Evolutionary conservation across 208 protist species (phyloP).

Genomic region (Trichomonas gallinae): DNA sequence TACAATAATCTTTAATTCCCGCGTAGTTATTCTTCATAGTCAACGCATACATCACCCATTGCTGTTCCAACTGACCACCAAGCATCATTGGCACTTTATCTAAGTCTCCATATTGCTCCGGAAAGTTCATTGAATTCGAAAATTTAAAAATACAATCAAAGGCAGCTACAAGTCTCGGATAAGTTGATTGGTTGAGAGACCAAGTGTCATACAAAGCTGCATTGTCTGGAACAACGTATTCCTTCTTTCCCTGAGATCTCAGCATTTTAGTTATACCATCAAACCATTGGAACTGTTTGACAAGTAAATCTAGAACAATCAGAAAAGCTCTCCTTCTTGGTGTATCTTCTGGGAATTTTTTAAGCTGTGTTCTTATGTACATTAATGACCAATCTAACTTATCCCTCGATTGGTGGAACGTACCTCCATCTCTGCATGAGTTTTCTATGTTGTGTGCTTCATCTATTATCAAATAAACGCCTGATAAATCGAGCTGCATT

Average conservation of each 20-base stretch:
- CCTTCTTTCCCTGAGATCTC: background rate
- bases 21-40: background rate
- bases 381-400: background rate
- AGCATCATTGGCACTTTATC: background rate
- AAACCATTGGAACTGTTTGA: background rate
- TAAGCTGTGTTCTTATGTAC: background rate
- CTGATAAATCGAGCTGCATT: background rate
- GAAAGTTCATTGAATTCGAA: background rate
- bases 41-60: background rate
- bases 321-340: background rate
- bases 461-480: conserved; percentile 8
- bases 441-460: conserved; percentile 28
- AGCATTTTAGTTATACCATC: background rate
- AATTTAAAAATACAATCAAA: background rate
- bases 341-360: background rate
- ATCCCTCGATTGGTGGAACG: background rate
- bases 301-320: background rate
- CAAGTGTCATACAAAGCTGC: background rate
- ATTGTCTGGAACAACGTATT: background rate
- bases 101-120: background rate
- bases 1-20: background rate
- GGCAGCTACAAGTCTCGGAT: background rate
- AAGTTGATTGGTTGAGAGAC: background rate
- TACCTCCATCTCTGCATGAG: background rate
- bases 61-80: background rate